Conservation (phyloP, 257 asterid species). For the Capsicum rhomboideum region DNA sequence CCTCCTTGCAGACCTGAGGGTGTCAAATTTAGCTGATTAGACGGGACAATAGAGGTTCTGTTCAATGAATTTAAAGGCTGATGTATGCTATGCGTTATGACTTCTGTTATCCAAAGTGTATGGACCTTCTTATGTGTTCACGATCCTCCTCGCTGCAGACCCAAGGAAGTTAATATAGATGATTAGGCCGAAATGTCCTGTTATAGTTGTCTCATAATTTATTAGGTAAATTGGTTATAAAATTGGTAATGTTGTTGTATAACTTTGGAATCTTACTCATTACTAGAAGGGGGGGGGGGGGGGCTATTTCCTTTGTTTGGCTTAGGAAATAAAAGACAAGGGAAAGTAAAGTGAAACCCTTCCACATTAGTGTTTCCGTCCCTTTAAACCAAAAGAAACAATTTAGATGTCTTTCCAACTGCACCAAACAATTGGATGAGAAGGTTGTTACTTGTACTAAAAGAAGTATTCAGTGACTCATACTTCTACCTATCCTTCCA, state of each 20-base stretch:
- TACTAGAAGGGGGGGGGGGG: not conserved
- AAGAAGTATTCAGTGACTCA: not conserved
- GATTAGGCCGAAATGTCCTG: not conserved
- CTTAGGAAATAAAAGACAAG: not conserved
- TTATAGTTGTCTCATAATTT: not conserved
- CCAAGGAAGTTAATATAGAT: not conserved
- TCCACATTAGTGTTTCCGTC: not conserved
- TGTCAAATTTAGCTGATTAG: not conserved
- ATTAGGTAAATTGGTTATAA: not conserved
- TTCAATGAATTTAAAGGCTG: not conserved
- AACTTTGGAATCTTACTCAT: not conserved
- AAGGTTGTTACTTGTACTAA: not conserved
- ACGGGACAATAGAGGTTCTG: not conserved
- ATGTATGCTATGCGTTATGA: not conserved
- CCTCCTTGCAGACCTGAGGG: not conserved
- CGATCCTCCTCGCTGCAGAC: not conserved
- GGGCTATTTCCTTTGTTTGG: not conserved
- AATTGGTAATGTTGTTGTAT: not conserved
- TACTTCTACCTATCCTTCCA: too few relatives aligned
- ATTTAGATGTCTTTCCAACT: conserved; percentile 1
- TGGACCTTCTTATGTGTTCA: conserved; percentile 1
- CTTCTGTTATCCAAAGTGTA: not conserved
- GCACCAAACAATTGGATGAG: not conserved
- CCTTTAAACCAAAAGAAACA: not conserved
- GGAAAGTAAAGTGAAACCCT: not conserved